phyloP scores from a whole-genome alignment of 2,329 filamentous ascomycete species.

The Ploettnerulaceae sp. region DNA sequence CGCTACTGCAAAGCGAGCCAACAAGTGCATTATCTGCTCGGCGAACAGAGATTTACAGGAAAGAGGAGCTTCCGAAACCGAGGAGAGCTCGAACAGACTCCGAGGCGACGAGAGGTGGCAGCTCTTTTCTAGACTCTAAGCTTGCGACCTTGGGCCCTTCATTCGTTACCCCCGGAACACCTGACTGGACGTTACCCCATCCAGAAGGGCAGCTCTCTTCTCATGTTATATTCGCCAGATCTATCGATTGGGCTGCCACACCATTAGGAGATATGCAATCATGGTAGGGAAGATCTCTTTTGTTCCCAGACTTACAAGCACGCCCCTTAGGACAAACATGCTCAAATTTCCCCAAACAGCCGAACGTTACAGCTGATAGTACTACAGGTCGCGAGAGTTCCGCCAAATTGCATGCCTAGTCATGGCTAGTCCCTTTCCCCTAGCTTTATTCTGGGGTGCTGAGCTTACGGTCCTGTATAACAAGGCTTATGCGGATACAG shows the following conservation, averaged over 20 bases:
- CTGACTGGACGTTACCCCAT: conserved; percentile 67
- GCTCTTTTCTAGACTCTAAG: conserved; percentile 3
- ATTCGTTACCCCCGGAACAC: conserved; percentile 21
- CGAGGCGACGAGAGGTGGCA: conserved; percentile 5
- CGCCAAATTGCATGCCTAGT: conserved; percentile 73
- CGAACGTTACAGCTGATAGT: not conserved
- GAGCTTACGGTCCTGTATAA: conserved; percentile 64
- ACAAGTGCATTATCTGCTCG: conserved; percentile 5
- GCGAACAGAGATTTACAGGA: conserved; percentile 6
- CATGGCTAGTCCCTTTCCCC: conserved; percentile 71
- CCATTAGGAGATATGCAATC: conserved; percentile 67
- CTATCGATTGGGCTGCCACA: conserved; percentile 64
- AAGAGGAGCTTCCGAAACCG: not conserved
- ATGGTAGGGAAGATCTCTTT: conserved; percentile 49
- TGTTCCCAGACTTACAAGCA: not conserved
- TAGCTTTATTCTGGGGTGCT: conserved; percentile 72
- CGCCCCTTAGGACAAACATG: not conserved
- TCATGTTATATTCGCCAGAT: conserved; percentile 68
- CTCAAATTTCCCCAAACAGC: not conserved
- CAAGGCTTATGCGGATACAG: conserved; percentile 58
- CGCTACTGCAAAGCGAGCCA: not conserved
- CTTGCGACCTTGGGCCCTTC: not conserved
- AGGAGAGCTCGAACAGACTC: conserved; percentile 6
- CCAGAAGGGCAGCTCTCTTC: conserved; percentile 55
- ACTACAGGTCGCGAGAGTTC: conserved; percentile 61